phyloP scores from a whole-genome alignment of 306 rosid species.

The Argentina anserina region DNA sequence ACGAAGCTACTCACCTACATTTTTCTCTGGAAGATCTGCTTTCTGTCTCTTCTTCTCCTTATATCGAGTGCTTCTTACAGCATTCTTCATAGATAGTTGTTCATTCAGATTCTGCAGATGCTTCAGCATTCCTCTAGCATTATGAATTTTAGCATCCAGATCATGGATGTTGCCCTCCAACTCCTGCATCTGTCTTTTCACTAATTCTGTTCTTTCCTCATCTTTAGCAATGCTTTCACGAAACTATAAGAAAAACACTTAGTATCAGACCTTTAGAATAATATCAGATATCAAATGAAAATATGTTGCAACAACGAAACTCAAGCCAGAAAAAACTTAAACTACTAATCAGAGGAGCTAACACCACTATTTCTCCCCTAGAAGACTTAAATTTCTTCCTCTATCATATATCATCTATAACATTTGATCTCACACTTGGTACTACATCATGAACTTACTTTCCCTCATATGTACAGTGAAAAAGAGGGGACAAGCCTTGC shows the following conservation, averaged over 20 bases:
- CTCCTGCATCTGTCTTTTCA: constrained; percentile 56
- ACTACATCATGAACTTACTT: neutral
- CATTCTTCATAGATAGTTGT: constrained; percentile 58
- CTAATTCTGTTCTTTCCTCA: constrained; percentile 65
- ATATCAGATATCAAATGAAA: neutral
- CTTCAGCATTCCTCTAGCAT: constrained; percentile 45
- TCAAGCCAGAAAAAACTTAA: neutral
- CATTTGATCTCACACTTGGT: neutral
- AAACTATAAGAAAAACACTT: constrained; percentile 41
- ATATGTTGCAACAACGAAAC: neutral
- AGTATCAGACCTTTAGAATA: constrained; percentile 5
- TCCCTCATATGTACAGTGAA: neutral
- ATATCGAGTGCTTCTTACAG: constrained; percentile 61
- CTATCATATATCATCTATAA: neutral
- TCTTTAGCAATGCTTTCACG: constrained; percentile 84
- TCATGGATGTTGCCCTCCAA: constrained; percentile 61
- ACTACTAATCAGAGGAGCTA: neutral
- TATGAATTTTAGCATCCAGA: constrained; percentile 53
- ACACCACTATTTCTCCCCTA: neutral
- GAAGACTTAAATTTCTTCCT: neutral
- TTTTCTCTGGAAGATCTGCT: constrained; percentile 66
- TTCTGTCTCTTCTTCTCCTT: constrained; percentile 62
- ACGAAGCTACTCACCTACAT: constrained; percentile 52
- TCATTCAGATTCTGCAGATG: constrained; percentile 55
- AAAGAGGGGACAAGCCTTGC: neutral